Conservation (phyloP, 805 yeast species). For the Lipomyces kockii region DNA sequence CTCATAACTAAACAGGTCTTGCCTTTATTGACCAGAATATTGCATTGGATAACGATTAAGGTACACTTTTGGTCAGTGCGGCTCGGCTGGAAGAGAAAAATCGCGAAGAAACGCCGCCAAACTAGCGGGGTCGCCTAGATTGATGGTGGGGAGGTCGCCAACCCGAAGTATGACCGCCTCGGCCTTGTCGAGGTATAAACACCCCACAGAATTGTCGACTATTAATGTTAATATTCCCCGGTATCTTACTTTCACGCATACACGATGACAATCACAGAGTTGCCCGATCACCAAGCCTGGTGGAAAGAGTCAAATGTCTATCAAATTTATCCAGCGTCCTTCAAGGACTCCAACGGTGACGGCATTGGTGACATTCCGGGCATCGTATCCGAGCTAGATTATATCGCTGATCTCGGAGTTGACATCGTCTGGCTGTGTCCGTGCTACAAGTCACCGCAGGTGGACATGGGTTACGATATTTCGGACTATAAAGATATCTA, state of each 20-base stretch:
- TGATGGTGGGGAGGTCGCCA: neutral
- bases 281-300: conserved; percentile 39
- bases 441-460: conserved; percentile 62
- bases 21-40: too few species aligned
- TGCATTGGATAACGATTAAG: too few species aligned
- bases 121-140: neutral
- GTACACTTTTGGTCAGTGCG: neutral
- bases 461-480: conserved; percentile 68
- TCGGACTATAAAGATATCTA: conserved; percentile 59
- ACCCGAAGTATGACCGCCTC: neutral
- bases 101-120: neutral
- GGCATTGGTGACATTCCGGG: conserved; percentile 64
- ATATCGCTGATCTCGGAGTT: conserved; percentile 55
- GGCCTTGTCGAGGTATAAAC: neutral
- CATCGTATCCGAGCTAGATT: conserved; percentile 57
- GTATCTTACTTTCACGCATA: neutral
- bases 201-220: neutral
- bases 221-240: neutral
- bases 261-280: neutral
- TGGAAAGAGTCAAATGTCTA: conserved; percentile 60
- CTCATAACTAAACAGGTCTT: too few species aligned
- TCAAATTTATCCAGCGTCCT: conserved; percentile 67
- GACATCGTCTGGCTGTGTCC: conserved; percentile 65
- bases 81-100: neutral
- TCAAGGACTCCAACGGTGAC: conserved; percentile 62